Base-by-base conservation (phyloP, 2,329 filamentous ascomycete species). In the Fusarium sterilihyphosum region DNA sequence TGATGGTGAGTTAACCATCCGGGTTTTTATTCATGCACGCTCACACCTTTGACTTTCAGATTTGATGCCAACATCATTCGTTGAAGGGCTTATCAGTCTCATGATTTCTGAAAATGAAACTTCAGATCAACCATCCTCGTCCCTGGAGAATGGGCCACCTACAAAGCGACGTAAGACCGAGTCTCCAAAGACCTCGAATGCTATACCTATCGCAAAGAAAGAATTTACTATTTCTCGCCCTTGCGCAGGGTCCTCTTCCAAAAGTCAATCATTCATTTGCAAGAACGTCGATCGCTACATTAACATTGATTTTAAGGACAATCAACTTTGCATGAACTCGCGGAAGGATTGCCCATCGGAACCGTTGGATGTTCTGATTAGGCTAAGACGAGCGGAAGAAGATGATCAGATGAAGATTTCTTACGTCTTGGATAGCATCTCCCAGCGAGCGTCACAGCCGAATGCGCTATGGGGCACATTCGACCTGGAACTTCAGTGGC, bases 401-500 rank as follows among this genome's bases (percentile, higher is more conserved):
- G 71, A 73, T 17, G 62, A 73, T 8, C 40, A 75, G 13, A 67
- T 71, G 8, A 52, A 49, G 17, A 74, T 17, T 26, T 65, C 53
- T 37, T 17, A 8, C 33, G 47, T n/a, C 14, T 29, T 41, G 41
- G 5, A 14, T n/a, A 22, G 29, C 20, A 24, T 35, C 11, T 73
- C 54, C 65, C 50, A 72, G 71, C 75, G 63, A 58, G 70, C 67
- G 35, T 61, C 58, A 12, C 61, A 64, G 3, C 74, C 78, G 10
- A 82, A 83, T n/a, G 76, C 75, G 12, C 71, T 87, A 2, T 85
- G 84, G 83, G 77, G 77, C 14, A 73, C 68, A 10, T 73, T 82
- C 9, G 74, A 81, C 38, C 61, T 85, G 26, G 61, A 62, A 9
- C 63, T 86, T 20, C 73, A 82, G 14, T 76, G 77, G 58, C 73